A percentile compares a stretch with the other conserved stretches of the same genome.
phyloP scores from a whole-genome alignment of 2,329 filamentous ascomycete genomes.

The Fusarium albidum region DNA sequence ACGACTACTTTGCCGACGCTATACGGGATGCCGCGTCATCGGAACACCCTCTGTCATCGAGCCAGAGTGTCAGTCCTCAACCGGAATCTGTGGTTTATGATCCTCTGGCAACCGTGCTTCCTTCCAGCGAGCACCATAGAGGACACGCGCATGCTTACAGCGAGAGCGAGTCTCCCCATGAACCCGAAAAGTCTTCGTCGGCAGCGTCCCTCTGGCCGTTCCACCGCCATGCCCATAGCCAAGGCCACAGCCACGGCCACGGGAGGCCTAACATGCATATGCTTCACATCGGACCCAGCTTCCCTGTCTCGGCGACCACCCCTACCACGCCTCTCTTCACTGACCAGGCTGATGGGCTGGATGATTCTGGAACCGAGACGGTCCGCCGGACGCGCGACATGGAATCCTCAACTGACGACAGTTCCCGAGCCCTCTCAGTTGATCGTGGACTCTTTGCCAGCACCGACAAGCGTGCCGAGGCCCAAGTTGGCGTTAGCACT shows the following conservation, averaged over 20 bases:
- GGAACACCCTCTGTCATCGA: constrained; percentile 38
- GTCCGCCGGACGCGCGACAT: constrained; percentile 53
- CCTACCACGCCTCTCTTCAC: constrained; percentile 49
- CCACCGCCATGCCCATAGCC: constrained; percentile 51
- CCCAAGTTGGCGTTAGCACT: constrained; percentile 70
- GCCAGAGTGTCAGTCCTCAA: constrained; percentile 35
- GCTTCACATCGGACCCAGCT: constrained; percentile 47
- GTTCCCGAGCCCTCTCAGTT: constrained; percentile 66
- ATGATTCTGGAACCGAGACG: constrained; percentile 48
- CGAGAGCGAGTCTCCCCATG: constrained; percentile 35
- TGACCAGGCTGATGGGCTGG: constrained; percentile 46
- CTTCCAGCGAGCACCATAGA: constrained; percentile 38
- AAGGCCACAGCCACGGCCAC: constrained; percentile 52
- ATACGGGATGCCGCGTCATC: constrained; percentile 45
- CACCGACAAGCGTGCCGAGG: constrained; percentile 69
- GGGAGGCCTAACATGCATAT: constrained; percentile 50
- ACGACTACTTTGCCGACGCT: constrained; percentile 61
- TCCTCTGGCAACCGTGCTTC: constrained; percentile 50
- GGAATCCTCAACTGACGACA: constrained; percentile 51
- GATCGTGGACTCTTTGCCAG: constrained; percentile 68
- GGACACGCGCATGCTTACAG: constrained; percentile 39
- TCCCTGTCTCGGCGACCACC: constrained; percentile 41
- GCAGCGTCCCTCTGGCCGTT: constrained; percentile 40
- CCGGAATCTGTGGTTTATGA: constrained; percentile 47
- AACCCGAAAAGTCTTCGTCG: constrained; percentile 39